Evolutionary conservation across 345 rosid genomes (phyloP), one percentile per base, ranked within the genome.

Genomic region (Salix exigua): DNA sequence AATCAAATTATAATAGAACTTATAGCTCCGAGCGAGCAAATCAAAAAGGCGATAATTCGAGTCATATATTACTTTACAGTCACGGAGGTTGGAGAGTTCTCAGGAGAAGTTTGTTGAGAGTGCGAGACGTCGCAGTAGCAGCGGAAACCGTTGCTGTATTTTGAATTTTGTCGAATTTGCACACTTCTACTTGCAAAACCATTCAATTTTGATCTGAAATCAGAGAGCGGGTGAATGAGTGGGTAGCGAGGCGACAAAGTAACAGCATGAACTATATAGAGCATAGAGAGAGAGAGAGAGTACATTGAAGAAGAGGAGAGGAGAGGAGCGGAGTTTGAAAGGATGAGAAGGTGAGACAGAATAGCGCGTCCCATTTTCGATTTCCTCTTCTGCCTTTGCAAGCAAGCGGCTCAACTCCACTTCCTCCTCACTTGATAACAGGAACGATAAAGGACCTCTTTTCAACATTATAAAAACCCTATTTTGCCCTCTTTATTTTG

Each of bases 241-340:
- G 53, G 23, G 37, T 28, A 17, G 35, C 37, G 72, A 67, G 23
- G 44, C 12, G 70, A 61, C 14, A 40, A 60, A 26, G 28, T 66
- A 12, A 46, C 18, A 14, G 51, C 51, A 46, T 46, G 51, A 46
- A 46, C 4, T 46, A 46, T 46, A 46, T 16, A 46, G 51, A 16
- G 51, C 4, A 46, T 17, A 46, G 51, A 46, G 72, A 73, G 78
- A 14, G 63, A 73, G 75, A 61, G 48, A 70, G 60, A 31, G 79
- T 85, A 89, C 90, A 82, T 73, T 35, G 89, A 85, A 77, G 87
- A 83, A 77, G 87, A 68, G 38, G 79, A 35, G 21, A 89, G 75
- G 78, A 88, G 87, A 9, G 90, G 84, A 38, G 87, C 25, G 14
- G 85, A 65, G 70, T 68, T 75, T 74, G 88, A 88, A 83, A 79